phyloP scores from a whole-genome alignment of 1,284 basidiomycete species.

The Trichosporon faecale region DNA sequence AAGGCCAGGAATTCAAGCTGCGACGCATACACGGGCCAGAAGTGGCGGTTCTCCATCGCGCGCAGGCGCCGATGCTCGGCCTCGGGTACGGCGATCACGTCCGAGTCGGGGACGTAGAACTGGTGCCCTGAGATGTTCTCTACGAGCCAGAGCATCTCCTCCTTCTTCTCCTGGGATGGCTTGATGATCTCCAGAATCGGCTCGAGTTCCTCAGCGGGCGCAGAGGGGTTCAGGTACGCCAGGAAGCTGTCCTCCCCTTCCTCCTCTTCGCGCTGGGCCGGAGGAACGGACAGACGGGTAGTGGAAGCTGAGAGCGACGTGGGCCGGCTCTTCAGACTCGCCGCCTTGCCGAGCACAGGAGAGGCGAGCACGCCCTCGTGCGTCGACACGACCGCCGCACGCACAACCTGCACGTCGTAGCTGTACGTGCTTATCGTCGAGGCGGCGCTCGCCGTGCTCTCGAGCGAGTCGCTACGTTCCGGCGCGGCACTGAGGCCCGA shows the following conservation, averaged over 20 bases:
- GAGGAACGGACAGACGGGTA: not conserved
- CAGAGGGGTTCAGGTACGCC: not conserved
- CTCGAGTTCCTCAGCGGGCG: not conserved
- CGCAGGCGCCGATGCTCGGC: not conserved
- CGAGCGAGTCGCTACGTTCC: not conserved
- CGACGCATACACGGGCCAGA: not conserved
- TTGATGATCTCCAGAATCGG: not conserved
- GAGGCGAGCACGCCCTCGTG: not conserved
- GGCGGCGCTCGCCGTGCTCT: not conserved
- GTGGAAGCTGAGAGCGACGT: not conserved
- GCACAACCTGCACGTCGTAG: conserved; percentile 4
- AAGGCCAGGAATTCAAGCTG: not conserved
- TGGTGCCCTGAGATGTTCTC: conserved; percentile 1
- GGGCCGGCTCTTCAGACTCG: not conserved
- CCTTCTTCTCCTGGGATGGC: not conserved
- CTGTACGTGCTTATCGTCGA: not conserved
- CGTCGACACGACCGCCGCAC: not conserved
- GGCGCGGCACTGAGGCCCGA: not conserved
- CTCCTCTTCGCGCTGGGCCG: not conserved
- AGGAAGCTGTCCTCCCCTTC: not conserved
- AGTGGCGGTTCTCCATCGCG: not conserved
- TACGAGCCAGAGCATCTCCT: not conserved
- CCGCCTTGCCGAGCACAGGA: not conserved
- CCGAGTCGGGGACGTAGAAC: not conserved
- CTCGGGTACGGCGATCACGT: not conserved